Percentiles rank a stretch among this genome's conserved stretches.
phyloP scores from a whole-genome alignment of 495 filamentous ascomycete genomes.

The Collariella sp. region DNA sequence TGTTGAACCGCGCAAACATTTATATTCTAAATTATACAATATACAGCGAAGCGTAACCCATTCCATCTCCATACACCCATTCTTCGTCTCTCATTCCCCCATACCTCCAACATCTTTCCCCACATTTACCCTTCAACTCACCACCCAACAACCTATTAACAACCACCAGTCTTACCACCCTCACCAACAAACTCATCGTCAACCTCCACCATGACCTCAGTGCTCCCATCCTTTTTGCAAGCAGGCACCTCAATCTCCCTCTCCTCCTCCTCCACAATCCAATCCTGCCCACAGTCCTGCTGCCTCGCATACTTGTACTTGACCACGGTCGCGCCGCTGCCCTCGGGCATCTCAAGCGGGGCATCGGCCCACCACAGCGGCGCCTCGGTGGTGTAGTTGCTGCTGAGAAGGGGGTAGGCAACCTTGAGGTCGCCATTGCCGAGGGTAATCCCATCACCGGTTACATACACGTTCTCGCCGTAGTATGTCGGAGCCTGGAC shows the following conservation, averaged over 20 bases:
- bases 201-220: slow-evolving; percentile 15
- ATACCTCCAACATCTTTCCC: too few relatives aligned
- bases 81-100: too few relatives aligned
- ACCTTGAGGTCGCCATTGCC: slow-evolving; percentile 46
- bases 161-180: slow-evolving; percentile 16
- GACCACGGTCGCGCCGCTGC: slow-evolving; percentile 13
- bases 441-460: slow-evolving; percentile 46
- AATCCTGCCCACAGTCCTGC: slow-evolving; percentile 33
- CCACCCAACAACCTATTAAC: slow-evolving; percentile 12
- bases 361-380: slow-evolving; percentile 31
- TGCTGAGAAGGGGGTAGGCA: slow-evolving; percentile 45
- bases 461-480: slow-evolving; percentile 51
- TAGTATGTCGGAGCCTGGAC: slow-evolving; percentile 37
- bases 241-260: slow-evolving; percentile 28
- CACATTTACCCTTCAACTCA: too few relatives aligned
- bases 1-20: too few relatives aligned
- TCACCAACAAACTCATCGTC: slow-evolving; percentile 33
- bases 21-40: too few relatives aligned
- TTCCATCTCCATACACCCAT: too few relatives aligned
- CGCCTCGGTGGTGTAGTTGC: slow-evolving; percentile 38
- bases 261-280: slow-evolving; percentile 31
- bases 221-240: slow-evolving; percentile 20
- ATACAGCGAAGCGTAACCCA: too few relatives aligned
- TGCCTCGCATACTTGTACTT: slow-evolving; percentile 32
- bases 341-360: slow-evolving; percentile 19